Evolutionary conservation across 176 grass and related monocot genomes (phyloP).

Genomic region (Bolboschoenus planiculmis): DNA sequence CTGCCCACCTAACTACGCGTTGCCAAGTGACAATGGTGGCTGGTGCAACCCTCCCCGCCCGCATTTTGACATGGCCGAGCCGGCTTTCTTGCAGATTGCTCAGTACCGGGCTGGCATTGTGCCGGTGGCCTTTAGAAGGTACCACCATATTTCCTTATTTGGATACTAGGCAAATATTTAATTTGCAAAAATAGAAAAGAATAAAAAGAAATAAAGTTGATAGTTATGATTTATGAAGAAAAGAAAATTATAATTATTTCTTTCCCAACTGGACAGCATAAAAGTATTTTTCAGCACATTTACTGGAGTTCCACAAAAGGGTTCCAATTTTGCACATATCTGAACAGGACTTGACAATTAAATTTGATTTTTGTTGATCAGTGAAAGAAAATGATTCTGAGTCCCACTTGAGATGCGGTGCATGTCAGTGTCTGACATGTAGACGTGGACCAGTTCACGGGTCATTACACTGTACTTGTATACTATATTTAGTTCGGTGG

Average conservation of each 20-base stretch:
- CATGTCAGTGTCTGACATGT: slow-evolving; percentile 1
- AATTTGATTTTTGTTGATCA: background rate
- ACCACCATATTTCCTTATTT: background rate
- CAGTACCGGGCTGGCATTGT: slow-evolving; percentile 87
- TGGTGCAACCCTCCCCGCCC: slow-evolving; percentile 92
- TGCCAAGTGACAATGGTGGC: slow-evolving; percentile 74
- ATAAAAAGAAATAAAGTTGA: background rate
- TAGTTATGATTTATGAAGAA: background rate
- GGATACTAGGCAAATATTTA: background rate
- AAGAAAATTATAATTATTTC: background rate
- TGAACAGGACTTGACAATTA: background rate
- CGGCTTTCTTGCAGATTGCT: slow-evolving; percentile 84
- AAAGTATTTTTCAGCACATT: background rate
- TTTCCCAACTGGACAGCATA: background rate
- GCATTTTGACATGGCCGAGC: slow-evolving; percentile 88
- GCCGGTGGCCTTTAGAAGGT: slow-evolving; percentile 75
- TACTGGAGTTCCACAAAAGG: background rate
- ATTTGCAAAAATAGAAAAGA: background rate
- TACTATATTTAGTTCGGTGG: background rate
- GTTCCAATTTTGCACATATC: background rate
- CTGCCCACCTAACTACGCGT: slow-evolving; percentile 68
- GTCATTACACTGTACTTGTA: background rate
- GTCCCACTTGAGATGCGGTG: slow-evolving; percentile 6
- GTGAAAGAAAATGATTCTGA: background rate
- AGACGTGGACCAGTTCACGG: slow-evolving; percentile 13